Percentiles rank a stretch among this genome's conserved stretches.
Conservation (phyloP, 768 basidiomycete genomes). For the Dioszegia aurantiaca region DNA sequence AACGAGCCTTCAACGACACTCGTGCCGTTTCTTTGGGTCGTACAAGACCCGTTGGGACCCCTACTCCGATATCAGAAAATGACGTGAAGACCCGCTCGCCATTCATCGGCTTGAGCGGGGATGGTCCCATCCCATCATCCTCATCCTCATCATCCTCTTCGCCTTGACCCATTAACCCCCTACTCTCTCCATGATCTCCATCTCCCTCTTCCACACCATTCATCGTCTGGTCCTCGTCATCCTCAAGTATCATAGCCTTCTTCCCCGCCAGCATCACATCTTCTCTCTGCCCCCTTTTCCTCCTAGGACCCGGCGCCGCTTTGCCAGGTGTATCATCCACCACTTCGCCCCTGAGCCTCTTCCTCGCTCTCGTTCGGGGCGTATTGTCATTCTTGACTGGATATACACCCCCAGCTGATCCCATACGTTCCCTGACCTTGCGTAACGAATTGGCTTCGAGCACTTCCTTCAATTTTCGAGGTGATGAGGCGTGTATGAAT, state of each 20-base stretch:
- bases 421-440: constrained; percentile 26
- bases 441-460: constrained; percentile 33
- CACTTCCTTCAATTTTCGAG: constrained; percentile 37
- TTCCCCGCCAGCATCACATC: constrained; percentile 1
- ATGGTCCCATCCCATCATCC: constrained; percentile 39
- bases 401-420: neutral
- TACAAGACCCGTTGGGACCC: too few species aligned
- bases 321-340: constrained; percentile 45
- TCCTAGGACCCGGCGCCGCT: constrained; percentile 16
- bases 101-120: constrained; percentile 32
- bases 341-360: constrained; percentile 35
- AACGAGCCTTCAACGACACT: neutral
- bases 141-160: constrained; percentile 15
- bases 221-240: neutral
- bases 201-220: neutral
- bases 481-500: constrained; percentile 39
- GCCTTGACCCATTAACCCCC: constrained; percentile 1
- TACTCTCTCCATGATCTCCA: neutral
- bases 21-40: too few species aligned
- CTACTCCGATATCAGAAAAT: constrained; percentile 17
- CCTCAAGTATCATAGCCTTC: neutral
- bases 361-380: constrained; percentile 40
- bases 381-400: constrained; percentile 21
- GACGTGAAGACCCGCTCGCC: constrained; percentile 21
- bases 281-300: constrained; percentile 4